Conservation (phyloP, 495 filamentous ascomycete species). For the Mycothermus thermophilus region DNA sequence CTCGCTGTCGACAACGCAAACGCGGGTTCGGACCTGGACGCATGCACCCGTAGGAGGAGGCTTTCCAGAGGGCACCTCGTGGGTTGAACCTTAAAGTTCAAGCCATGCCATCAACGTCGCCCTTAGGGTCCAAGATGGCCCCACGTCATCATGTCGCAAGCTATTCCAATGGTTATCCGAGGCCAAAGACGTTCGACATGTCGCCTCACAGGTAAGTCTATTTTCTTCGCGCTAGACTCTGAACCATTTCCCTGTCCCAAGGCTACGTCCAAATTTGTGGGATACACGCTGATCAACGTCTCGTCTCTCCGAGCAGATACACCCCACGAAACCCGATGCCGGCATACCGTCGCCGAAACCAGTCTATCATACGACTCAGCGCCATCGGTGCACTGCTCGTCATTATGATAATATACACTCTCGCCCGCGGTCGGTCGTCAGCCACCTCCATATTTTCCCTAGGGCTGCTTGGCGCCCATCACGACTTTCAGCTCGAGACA, state of each 20-base stretch:
- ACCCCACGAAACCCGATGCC: conserved; percentile 66
- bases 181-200: conserved; percentile 62
- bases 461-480: conserved; percentile 53
- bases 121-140: conserved; percentile 39
- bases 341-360: conserved; percentile 57
- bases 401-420: no score
- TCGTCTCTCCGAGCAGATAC: conserved; percentile 43
- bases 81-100: no score
- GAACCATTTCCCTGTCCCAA: neutral
- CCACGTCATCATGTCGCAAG: conserved; percentile 47
- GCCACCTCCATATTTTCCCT: conserved; percentile 60
- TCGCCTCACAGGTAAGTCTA: conserved; percentile 67
- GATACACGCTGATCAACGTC: neutral
- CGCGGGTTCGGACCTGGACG: no score
- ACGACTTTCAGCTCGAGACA: conserved; percentile 74
- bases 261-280: neutral
- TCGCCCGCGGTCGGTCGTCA: conserved; percentile 43
- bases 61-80: no score
- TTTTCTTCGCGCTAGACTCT: neutral
- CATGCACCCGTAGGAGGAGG: no score
- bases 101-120: no score
- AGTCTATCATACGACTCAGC: conserved; percentile 55
- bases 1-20: no score
- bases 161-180: conserved; percentile 68
- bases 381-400: conserved; percentile 31